Evolutionary conservation across 1,284 basidiomycete genomes (phyloP).

Genomic region (Cutaneotrichosporon sp.): DNA sequence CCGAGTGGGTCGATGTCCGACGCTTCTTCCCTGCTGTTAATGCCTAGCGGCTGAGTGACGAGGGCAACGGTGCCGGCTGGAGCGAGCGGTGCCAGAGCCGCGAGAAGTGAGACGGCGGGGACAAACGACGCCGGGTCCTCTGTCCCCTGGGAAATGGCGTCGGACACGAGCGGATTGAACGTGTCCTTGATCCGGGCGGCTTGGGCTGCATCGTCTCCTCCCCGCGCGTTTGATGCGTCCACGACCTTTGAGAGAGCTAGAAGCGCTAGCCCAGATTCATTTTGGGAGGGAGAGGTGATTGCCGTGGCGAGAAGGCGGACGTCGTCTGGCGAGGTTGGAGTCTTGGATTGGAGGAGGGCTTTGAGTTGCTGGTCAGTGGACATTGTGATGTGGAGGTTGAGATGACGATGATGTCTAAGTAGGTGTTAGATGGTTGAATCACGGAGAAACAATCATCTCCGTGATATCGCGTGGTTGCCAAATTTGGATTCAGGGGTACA

Average conservation of each 20-base stretch:
- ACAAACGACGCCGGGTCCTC: conserved; percentile 17
- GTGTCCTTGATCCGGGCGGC: conserved; percentile 13
- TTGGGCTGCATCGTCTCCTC: conserved; percentile 9
- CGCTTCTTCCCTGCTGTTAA: background rate
- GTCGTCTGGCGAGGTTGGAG: conserved; percentile 9
- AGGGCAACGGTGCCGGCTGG: conserved; percentile 29
- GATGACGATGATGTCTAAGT: background rate
- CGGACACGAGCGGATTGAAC: conserved; percentile 21
- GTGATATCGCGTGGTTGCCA: background rate
- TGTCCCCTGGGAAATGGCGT: conserved; percentile 12
- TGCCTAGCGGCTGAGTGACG: conserved; percentile 29
- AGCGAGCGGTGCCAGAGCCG: conserved; percentile 35
- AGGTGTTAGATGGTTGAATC: background rate
- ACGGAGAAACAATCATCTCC: background rate
- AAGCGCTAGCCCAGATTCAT: conserved; percentile 12
- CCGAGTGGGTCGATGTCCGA: conserved; percentile 31
- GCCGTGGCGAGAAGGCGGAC: conserved; percentile 7
- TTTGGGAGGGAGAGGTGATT: background rate
- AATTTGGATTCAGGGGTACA: no score
- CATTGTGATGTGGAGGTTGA: background rate
- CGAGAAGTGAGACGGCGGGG: conserved; percentile 28
- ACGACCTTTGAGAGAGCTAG: conserved; percentile 19
- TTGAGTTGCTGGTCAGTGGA: conserved; percentile 2
- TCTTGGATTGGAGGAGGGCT: conserved; percentile 16
- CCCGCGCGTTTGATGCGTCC: conserved; percentile 3